Percentiles rank a stretch among this genome's conserved stretches.
These are phyloP conservation scores for Solanum hybrid DNA, from an alignment of 305 asterid genomes.

Conservation along the genomic window DNA sequence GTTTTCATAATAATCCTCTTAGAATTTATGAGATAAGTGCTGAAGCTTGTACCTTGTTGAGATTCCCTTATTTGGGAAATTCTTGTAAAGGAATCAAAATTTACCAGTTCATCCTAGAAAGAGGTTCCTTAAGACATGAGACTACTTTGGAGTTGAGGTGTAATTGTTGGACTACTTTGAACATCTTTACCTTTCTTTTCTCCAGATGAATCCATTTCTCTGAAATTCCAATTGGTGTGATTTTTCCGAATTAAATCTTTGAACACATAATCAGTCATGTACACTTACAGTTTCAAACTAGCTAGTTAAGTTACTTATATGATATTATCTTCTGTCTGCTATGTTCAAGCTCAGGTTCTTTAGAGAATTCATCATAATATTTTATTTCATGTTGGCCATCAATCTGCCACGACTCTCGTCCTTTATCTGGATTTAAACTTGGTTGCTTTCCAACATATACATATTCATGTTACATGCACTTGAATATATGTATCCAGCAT, in stretches of 20 bases:
- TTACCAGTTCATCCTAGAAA: neutral
- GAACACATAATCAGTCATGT: neutral
- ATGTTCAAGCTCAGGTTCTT: neutral
- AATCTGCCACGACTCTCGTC: neutral
- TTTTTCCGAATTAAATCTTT: neutral
- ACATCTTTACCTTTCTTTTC: neutral
- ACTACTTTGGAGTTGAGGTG: constrained; percentile 2
- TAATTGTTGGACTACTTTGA: constrained; percentile 4
- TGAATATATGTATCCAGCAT: neutral
- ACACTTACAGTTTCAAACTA: neutral
- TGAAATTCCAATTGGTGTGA: neutral
- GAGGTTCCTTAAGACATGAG: neutral
- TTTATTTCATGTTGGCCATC: neutral
- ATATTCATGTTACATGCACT: neutral
- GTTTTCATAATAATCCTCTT: neutral
- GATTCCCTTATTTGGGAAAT: neutral
- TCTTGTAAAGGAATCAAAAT: constrained; percentile 1
- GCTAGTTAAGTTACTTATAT: neutral
- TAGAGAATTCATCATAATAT: neutral
- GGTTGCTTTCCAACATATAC: neutral
- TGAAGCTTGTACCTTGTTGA: neutral
- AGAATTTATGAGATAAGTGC: neutral
- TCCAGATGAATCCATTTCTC: neutral
- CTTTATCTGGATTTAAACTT: neutral
- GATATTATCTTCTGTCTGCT: neutral